phyloP scores from a whole-genome alignment of 306 rosid species.

The Senna siamea region DNA sequence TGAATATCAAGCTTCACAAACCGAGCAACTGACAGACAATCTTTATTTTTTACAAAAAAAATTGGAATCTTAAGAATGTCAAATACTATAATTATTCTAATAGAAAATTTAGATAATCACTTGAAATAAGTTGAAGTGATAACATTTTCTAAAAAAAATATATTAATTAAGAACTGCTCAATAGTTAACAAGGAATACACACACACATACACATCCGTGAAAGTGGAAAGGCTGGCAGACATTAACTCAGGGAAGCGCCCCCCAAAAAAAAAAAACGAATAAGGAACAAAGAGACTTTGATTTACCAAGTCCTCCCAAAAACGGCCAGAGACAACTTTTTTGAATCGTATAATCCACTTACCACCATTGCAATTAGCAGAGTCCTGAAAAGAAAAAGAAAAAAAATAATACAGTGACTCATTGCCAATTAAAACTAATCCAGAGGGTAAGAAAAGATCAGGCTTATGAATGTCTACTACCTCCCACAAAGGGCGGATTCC shows the following conservation, averaged over 20 bases:
- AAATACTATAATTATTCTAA: too few relatives aligned
- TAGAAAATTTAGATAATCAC: neutral
- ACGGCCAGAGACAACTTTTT: constrained; percentile 90
- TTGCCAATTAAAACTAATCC: constrained; percentile 2
- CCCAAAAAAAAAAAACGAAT: too few relatives aligned
- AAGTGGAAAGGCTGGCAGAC: neutral
- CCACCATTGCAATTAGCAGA: constrained; percentile 98
- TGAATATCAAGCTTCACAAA: constrained; percentile 2
- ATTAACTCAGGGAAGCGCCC: constrained; percentile 2
- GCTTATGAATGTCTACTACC: constrained; percentile 47
- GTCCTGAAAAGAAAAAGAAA: constrained; percentile 54
- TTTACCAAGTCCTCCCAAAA: constrained; percentile 99
- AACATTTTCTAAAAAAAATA: constrained; percentile 9
- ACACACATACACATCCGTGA: too few relatives aligned
- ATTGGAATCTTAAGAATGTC: neutral
- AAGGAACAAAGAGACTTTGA: constrained; percentile 7
- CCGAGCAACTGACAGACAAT: neutral
- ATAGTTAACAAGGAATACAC: neutral
- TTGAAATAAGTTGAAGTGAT: neutral
- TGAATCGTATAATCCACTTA: constrained; percentile 94
- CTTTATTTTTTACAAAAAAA: neutral
- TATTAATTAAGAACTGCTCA: neutral
- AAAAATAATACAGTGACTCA: constrained; percentile 16
- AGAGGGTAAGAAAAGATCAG: neutral
- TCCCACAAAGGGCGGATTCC: constrained; percentile 98